Evolutionary conservation across 495 filamentous ascomycete genomes (phyloP).

Genomic region (Penicillium cataractarum): DNA sequence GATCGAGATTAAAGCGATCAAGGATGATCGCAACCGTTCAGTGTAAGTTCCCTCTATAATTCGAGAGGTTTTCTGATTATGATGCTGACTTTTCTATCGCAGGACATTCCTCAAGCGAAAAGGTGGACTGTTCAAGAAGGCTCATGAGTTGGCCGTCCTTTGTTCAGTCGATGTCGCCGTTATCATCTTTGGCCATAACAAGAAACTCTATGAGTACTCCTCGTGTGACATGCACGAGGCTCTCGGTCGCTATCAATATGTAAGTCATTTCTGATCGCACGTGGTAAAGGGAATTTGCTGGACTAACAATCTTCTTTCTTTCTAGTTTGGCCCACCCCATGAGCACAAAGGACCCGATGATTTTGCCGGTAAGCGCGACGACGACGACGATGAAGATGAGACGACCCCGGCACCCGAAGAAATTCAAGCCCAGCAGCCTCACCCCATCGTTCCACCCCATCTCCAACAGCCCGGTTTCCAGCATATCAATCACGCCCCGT

Average conservation of each 20-base stretch:
- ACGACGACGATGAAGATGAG: constrained; percentile 87
- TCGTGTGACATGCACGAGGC: constrained; percentile 92
- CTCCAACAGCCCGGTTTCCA: constrained; percentile 76
- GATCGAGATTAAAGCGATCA: constrained; percentile 99
- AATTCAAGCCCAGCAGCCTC: constrained; percentile 50
- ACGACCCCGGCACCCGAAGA: constrained; percentile 65
- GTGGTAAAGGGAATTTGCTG: neutral
- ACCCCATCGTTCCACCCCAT: constrained; percentile 67
- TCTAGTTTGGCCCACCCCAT: constrained; percentile 85
- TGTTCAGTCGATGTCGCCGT: constrained; percentile 98
- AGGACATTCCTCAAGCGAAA: constrained; percentile 99
- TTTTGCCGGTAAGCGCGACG: constrained; percentile 81
- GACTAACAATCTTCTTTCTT: constrained; percentile 5
- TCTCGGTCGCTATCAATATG: constrained; percentile 83
- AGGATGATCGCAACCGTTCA: constrained; percentile 97
- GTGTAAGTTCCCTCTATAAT: constrained; percentile 69
- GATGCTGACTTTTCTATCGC: constrained; percentile 12
- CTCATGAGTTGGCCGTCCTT: constrained; percentile 95
- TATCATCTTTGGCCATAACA: constrained; percentile 97
- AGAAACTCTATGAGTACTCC: constrained; percentile 97
- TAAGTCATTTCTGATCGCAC: constrained; percentile 51
- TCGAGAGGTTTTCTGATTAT: neutral
- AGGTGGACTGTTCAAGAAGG: constrained; percentile 98
- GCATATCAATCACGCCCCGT: constrained; percentile 84
- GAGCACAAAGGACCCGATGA: constrained; percentile 96